Base-by-base conservation (phyloP, 108 stramenopile genomes). In the Hondaea fermentalgiana region DNA sequence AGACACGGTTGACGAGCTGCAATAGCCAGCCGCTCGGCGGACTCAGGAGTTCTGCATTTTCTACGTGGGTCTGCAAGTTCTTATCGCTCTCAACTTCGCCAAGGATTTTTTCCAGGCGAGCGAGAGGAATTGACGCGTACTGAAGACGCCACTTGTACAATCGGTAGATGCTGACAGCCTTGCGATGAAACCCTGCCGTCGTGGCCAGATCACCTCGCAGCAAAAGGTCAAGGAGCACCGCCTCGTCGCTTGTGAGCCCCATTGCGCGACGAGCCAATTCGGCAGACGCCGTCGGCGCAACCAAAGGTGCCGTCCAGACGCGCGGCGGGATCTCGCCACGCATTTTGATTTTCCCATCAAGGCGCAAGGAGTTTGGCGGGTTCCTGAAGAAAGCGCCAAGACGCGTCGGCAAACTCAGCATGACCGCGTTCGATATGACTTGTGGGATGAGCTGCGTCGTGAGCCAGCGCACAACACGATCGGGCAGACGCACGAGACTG, bases 71-170 rank as follows among this genome's bases (percentile, higher is more conserved):
- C 51, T 83, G 76, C 45, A 35, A 6, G 49, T 35, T 43, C 76
- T 23, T 47, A 23, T 83, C 51, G 51, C 76, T 35, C 28, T 83
- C 49, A 4, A 83, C 51, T 23, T 53, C 45, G 51, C 76, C 23
- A 0, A 83, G 23, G 3, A 83, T 83, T 23, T 53, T 53, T 6
- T 23, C 76, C 10, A 83, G 51, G 25, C 51, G 45, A 45, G 76
- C n/a, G 10, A 83, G 45, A 0, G 76, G 76, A 12, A 53, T 47
- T 16, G 76, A 83, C n/a, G 76, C 76, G 23, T 83, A 83, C 51
- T 83, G 76, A 6, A 83, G 76, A 12, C 76, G 45, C 76, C 76
- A 83, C 76, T 83, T 83, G 76, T 83, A 83, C 45, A 83, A 12
- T 6, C 76, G 76, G 51, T 47, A 47, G n/a, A 83, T 83, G 5